A percentile compares a stretch with the other conserved stretches of the same genome.
Conservation (phyloP, 805 yeast genomes). For the Wickerhamiella lipophila region DNA sequence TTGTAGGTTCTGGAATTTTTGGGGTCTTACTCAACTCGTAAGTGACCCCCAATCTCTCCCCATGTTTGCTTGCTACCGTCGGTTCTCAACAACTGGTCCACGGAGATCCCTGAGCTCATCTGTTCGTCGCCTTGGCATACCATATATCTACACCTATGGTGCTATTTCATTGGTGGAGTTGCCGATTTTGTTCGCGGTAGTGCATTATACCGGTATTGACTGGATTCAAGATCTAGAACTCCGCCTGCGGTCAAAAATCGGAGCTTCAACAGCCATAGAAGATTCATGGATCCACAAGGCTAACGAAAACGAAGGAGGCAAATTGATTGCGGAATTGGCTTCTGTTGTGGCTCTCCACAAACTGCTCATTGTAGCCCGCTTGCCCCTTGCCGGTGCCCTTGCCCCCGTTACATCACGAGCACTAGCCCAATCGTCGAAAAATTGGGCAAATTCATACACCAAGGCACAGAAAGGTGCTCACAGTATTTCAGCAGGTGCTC, state of each 20-base stretch:
- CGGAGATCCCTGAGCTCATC: background rate
- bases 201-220: background rate
- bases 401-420: background rate
- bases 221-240: conserved; percentile 2
- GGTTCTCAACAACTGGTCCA: background rate
- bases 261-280: background rate
- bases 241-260: background rate
- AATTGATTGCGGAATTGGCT: background rate
- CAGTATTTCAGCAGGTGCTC: no score
- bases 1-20: background rate
- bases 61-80: conserved; percentile 1
- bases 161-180: conserved; percentile 2
- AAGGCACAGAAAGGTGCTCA: no score
- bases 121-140: background rate
- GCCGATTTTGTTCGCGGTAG: conserved; percentile 4
- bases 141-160: background rate
- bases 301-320: background rate
- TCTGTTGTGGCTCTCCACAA: conserved; percentile 8
- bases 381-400: background rate
- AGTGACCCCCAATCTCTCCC: background rate
- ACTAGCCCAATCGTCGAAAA: background rate
- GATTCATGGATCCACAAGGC: conserved; percentile 4
- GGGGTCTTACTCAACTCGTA: no score
- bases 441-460: no score
- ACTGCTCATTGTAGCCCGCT: background rate